Conservation (phyloP, 192 early-diverging fungal species). For the Kappamyces sp. region DNA sequence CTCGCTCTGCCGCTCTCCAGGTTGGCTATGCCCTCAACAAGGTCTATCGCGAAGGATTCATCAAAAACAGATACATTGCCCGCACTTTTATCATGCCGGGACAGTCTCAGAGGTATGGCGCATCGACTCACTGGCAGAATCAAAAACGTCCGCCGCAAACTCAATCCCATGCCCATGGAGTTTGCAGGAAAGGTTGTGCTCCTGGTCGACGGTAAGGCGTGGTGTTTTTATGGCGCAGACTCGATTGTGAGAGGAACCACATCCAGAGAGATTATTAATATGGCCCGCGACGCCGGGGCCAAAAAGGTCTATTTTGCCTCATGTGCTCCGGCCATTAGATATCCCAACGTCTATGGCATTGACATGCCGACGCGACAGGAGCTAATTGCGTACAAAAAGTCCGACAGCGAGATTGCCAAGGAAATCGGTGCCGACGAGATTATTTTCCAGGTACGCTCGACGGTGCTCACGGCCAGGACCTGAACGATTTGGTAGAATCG, state of each 20-base stretch:
- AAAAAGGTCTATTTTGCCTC: constrained; percentile 99
- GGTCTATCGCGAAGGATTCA: constrained; percentile 96
- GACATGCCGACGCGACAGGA: constrained; percentile 96
- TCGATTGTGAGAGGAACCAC: constrained; percentile 99
- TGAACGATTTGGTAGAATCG: constrained; percentile 79
- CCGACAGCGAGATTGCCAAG: constrained; percentile 77
- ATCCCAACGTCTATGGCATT: constrained; percentile 98
- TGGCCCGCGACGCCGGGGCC: constrained; percentile 98
- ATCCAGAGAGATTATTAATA: constrained; percentile 96
- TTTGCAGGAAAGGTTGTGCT: constrained; percentile 95
- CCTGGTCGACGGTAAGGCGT: constrained; percentile 79
- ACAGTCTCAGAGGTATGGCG: constrained; percentile 47
- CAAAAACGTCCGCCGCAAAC: constrained; percentile 91
- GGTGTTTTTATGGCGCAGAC: constrained; percentile 44
- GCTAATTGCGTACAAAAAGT: constrained; percentile 76
- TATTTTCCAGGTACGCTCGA: constrained; percentile 73
- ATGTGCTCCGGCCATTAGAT: constrained; percentile 88
- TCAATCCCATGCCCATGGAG: constrained; percentile 98
- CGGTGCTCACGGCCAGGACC: constrained; percentile 33
- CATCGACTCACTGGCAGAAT: constrained; percentile 20
- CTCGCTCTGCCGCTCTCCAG: constrained; percentile 90
- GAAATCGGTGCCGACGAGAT: constrained; percentile 92
- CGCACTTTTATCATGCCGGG: constrained; percentile 99
- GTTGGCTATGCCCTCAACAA: constrained; percentile 82
- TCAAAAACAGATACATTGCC: constrained; percentile 99